phyloP scores from a whole-genome alignment of 1,139 yeast species.

The Geotrichum aggregatum region DNA sequence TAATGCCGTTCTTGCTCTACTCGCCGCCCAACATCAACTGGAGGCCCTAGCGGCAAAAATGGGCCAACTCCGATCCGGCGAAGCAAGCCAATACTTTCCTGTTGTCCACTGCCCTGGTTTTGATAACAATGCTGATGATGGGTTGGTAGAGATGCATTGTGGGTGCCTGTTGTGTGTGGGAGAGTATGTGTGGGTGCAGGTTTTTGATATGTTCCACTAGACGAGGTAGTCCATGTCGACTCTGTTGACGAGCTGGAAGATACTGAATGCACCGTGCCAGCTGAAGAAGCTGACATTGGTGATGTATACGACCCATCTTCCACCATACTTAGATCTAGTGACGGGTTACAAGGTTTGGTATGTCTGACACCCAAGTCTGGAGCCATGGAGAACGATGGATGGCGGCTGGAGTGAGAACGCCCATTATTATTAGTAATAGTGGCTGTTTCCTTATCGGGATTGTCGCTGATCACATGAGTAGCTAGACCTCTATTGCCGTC shows the following conservation, averaged over 20 bases:
- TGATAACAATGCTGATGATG: background rate
- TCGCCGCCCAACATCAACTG: background rate
- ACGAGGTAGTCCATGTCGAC: slow-evolving; percentile 4
- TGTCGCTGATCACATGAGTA: background rate
- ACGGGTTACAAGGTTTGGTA: background rate
- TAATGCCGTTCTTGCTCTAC: background rate
- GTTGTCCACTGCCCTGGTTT: background rate
- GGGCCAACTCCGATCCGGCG: slow-evolving; percentile 12
- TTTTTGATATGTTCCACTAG: slow-evolving; percentile 2
- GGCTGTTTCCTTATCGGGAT: background rate
- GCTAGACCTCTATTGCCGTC: background rate
- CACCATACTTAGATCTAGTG: slow-evolving; percentile 1
- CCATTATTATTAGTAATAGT: no score
- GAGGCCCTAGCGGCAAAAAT: slow-evolving; percentile 5
- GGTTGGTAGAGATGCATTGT: no score
- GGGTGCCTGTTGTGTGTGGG: no score
- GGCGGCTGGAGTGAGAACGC: background rate
- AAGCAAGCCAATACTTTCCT: background rate
- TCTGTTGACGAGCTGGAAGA: slow-evolving; percentile 2
- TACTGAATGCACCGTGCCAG: slow-evolving; percentile 1
- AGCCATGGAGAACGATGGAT: background rate
- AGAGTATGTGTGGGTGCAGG: background rate
- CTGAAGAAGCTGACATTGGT: slow-evolving; percentile 5
- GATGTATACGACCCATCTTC: background rate
- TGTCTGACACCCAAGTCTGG: background rate